These are phyloP conservation scores for Candida glucosophila DNA, from an alignment of 1,139 yeast species.

Conservation along the genomic window DNA sequence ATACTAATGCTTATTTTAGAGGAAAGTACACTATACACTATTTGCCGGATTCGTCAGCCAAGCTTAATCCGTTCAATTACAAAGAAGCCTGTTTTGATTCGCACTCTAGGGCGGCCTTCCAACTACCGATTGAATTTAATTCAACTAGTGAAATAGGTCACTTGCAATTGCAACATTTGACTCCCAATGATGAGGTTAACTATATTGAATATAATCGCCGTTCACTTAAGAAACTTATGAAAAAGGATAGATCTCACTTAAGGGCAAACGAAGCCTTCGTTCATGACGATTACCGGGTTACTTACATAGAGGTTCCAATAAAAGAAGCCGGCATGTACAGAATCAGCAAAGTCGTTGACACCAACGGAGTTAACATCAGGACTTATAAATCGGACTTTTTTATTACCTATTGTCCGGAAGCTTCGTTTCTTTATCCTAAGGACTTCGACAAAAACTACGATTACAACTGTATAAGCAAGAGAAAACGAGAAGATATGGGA, in stretches of 20 bases:
- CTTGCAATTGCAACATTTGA: slow-evolving; percentile 57
- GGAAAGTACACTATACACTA: slow-evolving; percentile 84
- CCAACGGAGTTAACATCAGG: slow-evolving; percentile 55
- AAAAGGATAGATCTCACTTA: slow-evolving; percentile 33
- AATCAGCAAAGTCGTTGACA: slow-evolving; percentile 57
- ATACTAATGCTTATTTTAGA: slow-evolving; percentile 66
- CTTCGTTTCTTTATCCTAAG: slow-evolving; percentile 33
- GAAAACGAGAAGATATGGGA: background rate
- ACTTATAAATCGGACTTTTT: slow-evolving; percentile 56
- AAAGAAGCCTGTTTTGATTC: slow-evolving; percentile 50
- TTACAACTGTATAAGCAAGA: background rate
- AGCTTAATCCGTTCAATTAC: slow-evolving; percentile 66
- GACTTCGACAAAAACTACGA: background rate
- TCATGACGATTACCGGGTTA: slow-evolving; percentile 22
- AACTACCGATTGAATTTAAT: slow-evolving; percentile 73
- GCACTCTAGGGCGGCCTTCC: slow-evolving; percentile 11
- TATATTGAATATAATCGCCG: slow-evolving; percentile 47
- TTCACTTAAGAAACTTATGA: slow-evolving; percentile 41
- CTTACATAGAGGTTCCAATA: slow-evolving; percentile 52
- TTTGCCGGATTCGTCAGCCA: slow-evolving; percentile 86
- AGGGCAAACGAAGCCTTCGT: slow-evolving; percentile 13
- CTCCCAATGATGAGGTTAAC: slow-evolving; percentile 43
- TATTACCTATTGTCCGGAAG: slow-evolving; percentile 73
- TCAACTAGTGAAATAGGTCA: slow-evolving; percentile 67
- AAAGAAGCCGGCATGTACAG: slow-evolving; percentile 66